Base-by-base conservation (phyloP, 257 asterid species). In the Primulina huaijiensis region DNA sequence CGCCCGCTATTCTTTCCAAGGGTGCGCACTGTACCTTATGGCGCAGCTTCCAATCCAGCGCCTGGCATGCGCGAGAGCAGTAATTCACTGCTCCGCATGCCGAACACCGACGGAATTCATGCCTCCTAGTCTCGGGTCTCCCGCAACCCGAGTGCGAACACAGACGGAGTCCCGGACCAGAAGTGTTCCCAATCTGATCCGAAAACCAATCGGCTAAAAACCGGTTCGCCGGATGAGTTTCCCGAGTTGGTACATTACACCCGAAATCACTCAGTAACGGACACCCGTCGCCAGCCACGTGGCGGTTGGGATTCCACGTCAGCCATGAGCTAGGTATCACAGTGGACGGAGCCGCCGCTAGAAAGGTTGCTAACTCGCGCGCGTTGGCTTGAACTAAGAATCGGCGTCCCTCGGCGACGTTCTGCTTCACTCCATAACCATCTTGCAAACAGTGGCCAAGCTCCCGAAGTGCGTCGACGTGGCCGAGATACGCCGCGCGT, bases 401-500 rank as follows among this genome's bases (percentile, higher is more conserved):
- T 0, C 92, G 84, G 6, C 98, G 90, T 4, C 98, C 98, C 75
- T 88, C 95, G 23, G 81, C 65, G n/a, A 92, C 67, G 82, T 90
- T 90, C 61, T 80, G 86, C 81, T 85, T 87, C 73, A 90, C 95
- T 37, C 98, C 98, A 66, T 92, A 92, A 0, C 98, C 97, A 75
- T 90, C 96, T 34, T 88, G 98, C 33, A 92, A 83, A 78, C 98
- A 92, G 85, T 90, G 98, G n/a, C 98, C 98, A n/a, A 92, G 92
- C 83, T 90, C 98, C 0, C 98, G 88, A 14, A 92, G 89, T 1
- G 97, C 96, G 62, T 92, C 98, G 74, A 92, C 75, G 75, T 92
- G 95, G 67, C 97, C 98, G 5, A 88, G 77, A 60, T 79, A 88
- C 14, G 95, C 91, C 37, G 97, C 95, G 74, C 97, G 89, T 59